Evolutionary conservation across 2,329 filamentous ascomycete genomes (phyloP).

Genomic region (Scedosporium boydii): DNA sequence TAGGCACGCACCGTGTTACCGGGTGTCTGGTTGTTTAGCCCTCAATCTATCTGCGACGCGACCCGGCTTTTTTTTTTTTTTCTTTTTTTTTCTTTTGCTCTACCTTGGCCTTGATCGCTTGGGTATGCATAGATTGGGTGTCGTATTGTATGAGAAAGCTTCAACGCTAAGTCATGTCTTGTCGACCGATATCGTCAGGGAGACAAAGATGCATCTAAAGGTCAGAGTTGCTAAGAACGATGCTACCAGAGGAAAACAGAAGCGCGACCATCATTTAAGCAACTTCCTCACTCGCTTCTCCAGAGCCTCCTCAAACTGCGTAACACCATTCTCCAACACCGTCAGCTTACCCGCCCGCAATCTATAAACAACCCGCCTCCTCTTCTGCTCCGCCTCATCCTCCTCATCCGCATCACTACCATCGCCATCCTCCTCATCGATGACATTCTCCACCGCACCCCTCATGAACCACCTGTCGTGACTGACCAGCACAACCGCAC

Average conservation of each 20-base stretch:
- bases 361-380: conserved; percentile 49
- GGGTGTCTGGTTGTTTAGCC: neutral
- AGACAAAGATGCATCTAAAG: too few relatives aligned
- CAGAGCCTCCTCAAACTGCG: conserved; percentile 54
- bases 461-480: conserved; percentile 78
- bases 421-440: conserved; percentile 27
- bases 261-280: conserved; percentile 13
- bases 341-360: conserved; percentile 48
- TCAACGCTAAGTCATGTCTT: neutral
- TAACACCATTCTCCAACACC: conserved; percentile 48
- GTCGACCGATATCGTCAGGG: neutral
- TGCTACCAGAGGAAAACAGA: neutral
- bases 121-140: neutral
- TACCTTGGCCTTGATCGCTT: too few relatives aligned
- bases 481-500: conserved; percentile 67
- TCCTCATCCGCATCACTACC: conserved; percentile 23
- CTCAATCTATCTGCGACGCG: neutral
- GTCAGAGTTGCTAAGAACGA: too few relatives aligned
- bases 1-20: neutral
- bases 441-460: conserved; percentile 57
- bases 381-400: conserved; percentile 26
- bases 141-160: neutral
- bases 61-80: too few relatives aligned
- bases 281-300: conserved; percentile 46
- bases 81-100: too few relatives aligned